A percentile compares a stretch with the other conserved stretches of the same genome.
Conservation (phyloP, 75 land plant species). For the Cupressus sempervirens region DNA sequence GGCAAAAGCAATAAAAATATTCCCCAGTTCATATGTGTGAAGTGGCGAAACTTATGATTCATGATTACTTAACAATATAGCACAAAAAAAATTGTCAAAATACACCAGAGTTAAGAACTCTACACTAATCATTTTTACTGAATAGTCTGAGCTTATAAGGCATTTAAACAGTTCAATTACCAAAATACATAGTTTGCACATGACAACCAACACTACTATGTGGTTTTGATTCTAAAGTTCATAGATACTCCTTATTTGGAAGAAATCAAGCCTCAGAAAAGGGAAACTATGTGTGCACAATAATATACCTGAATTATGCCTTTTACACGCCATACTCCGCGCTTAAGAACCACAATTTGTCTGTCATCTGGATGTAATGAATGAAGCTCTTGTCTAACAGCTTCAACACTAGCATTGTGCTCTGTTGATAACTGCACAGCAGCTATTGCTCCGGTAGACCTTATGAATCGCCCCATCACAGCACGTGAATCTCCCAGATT, state of each 20-base stretch:
- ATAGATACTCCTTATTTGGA: neutral
- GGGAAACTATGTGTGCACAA: neutral
- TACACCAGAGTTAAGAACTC: neutral
- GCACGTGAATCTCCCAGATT: constrained; percentile 86
- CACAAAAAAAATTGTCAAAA: neutral
- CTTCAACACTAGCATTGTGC: constrained; percentile 77
- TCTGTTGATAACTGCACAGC: constrained; percentile 69
- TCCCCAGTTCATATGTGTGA: neutral
- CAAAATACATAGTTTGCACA: neutral
- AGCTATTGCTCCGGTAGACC: constrained; percentile 26
- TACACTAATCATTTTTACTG: neutral
- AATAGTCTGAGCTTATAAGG: neutral
- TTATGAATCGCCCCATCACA: constrained; percentile 61
- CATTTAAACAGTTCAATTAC: neutral
- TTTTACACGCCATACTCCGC: constrained; percentile 89
- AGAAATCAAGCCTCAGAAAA: neutral
- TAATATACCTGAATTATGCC: constrained; percentile 72
- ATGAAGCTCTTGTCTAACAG: constrained; percentile 67
- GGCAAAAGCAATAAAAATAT: neutral
- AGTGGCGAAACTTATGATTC: neutral
- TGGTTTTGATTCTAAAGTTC: neutral
- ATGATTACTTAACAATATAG: neutral
- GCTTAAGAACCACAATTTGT: constrained; percentile 74
- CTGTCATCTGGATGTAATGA: constrained; percentile 75
- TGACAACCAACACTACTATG: neutral